A percentile compares a stretch with the other conserved stretches of the same genome.
Evolutionary conservation across 371 early-diverging fungal genomes (phyloP).

Genomic region (Lichtheimia ramosa): DNA sequence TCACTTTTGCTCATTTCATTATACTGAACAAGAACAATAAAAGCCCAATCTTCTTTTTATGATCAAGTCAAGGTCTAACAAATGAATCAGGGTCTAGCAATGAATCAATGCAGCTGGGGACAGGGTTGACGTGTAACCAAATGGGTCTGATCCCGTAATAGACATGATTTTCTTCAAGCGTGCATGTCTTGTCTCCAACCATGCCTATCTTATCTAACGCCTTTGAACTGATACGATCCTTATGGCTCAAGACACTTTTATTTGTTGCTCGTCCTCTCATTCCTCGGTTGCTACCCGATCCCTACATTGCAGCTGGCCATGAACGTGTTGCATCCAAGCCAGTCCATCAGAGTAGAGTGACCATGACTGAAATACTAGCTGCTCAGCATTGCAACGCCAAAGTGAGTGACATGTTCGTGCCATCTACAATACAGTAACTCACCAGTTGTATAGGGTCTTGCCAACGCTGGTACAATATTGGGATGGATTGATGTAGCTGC

Average conservation of each 20-base stretch:
- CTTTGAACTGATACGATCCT: constrained; percentile 13
- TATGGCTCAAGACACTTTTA: constrained; percentile 33
- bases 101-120: too few relatives aligned
- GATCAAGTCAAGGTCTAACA: too few relatives aligned
- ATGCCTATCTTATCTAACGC: constrained; percentile 8
- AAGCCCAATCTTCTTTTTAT: too few relatives aligned
- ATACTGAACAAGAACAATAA: too few relatives aligned
- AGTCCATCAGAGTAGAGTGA: constrained; percentile 39
- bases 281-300: constrained; percentile 42
- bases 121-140: too few relatives aligned
- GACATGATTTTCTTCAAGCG: too few relatives aligned
- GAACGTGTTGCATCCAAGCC: constrained; percentile 36
- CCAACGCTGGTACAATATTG: constrained; percentile 62
- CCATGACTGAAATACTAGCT: constrained; percentile 55
- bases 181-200: too few relatives aligned
- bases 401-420: constrained; percentile 13
- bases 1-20: too few relatives aligned
- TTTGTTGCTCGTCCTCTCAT: constrained; percentile 37
- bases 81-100: too few relatives aligned
- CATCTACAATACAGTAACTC: background rate
- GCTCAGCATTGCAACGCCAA: constrained; percentile 47
- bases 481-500: constrained; percentile 78
- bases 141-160: too few relatives aligned
- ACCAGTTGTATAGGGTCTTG: constrained; percentile 40
- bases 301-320: constrained; percentile 44